Percentiles rank a stretch among this genome's conserved stretches.
These are phyloP conservation scores for Salix arbutifolia DNA, from an alignment of 345 rosid species.

Conservation along the genomic window DNA sequence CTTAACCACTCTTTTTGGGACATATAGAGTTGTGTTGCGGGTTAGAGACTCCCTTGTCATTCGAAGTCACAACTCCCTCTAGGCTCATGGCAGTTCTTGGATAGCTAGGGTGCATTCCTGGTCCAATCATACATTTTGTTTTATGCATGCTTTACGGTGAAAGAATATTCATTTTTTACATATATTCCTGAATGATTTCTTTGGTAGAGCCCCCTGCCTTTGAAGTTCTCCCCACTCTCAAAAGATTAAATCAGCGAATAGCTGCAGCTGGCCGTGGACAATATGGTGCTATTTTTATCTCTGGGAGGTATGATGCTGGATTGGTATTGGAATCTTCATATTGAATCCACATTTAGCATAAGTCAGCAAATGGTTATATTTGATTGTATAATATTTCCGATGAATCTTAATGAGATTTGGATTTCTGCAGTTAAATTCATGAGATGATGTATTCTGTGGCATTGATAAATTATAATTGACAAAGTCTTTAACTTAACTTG, in stretches of 20 bases:
- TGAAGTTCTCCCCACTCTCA: conserved; percentile 81
- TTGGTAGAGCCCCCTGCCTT: conserved; percentile 85
- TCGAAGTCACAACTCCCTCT: no score
- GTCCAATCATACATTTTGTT: not conserved
- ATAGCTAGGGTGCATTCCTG: not conserved
- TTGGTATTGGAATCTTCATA: not conserved
- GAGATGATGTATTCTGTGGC: not conserved
- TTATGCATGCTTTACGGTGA: not conserved
- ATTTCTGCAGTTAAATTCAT: not conserved
- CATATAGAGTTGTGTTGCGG: no score
- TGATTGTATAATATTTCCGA: not conserved
- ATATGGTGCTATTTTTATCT: conserved; percentile 88
- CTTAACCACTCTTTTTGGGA: no score
- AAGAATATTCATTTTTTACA: not conserved
- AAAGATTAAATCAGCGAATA: conserved; percentile 72
- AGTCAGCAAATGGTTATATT: not conserved
- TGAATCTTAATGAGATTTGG: not conserved
- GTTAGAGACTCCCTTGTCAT: no score
- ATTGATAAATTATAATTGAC: not conserved
- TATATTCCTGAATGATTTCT: conserved; percentile 11
- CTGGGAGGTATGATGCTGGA: conserved; percentile 69
- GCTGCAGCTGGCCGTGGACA: conserved; percentile 74
- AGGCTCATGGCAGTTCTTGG: not conserved
- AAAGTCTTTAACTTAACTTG: not conserved
- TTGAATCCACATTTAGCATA: not conserved